Percentiles rank a stretch among this genome's conserved stretches.
phyloP scores from a whole-genome alignment of 106 monocot genomes.

The Allium cepa region DNA sequence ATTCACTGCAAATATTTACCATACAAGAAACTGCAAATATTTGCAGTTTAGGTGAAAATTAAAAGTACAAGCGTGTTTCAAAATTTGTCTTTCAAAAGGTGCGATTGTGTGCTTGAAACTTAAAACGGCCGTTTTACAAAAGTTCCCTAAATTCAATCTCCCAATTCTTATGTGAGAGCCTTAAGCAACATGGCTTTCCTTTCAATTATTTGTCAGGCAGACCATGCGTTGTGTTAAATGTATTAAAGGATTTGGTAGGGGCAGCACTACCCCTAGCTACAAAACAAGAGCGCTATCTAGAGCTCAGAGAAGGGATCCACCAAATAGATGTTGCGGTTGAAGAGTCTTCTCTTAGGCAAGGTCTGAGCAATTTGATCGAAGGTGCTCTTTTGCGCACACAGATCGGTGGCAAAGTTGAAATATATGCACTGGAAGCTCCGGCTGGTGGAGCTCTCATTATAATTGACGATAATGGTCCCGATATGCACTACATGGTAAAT shows the following conservation, averaged over 20 bases:
- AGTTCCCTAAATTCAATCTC: too few species aligned
- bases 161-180: too few species aligned
- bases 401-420: slow-evolving; percentile 58
- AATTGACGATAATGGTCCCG: slow-evolving; percentile 89
- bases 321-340: slow-evolving; percentile 63
- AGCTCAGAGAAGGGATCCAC: slow-evolving; percentile 30
- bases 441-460: slow-evolving; percentile 77
- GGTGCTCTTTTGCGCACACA: slow-evolving; percentile 73
- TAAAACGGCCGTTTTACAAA: too few species aligned
- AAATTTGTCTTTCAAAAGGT: too few species aligned
- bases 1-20: too few species aligned
- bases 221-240: slow-evolving; percentile 59
- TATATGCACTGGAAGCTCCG: slow-evolving; percentile 59
- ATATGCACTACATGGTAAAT: slow-evolving; percentile 94
- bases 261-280: slow-evolving; percentile 62
- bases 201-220: slow-evolving; percentile 65
- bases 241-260: slow-evolving; percentile 66
- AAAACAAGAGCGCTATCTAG: slow-evolving; percentile 50
- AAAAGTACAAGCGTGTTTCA: too few species aligned
- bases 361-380: slow-evolving; percentile 89
- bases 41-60: too few species aligned
- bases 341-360: slow-evolving; percentile 75
- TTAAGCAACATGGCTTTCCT: background rate
- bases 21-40: too few species aligned
- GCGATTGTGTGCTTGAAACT: too few species aligned